Conservation (phyloP, 1,284 basidiomycete genomes). For the Boletus mariae region DNA sequence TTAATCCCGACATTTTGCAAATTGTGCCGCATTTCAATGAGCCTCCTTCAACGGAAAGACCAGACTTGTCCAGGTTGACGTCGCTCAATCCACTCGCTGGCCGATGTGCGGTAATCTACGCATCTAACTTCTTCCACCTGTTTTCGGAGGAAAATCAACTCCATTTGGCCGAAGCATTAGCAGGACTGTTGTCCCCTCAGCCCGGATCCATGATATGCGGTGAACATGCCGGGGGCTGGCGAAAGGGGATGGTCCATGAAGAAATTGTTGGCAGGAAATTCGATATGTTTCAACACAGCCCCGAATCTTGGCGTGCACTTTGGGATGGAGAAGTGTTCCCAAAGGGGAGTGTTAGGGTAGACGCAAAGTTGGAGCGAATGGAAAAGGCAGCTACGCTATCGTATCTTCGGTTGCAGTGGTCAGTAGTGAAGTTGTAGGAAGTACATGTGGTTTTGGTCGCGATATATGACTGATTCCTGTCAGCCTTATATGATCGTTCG, state of each 20-base stretch:
- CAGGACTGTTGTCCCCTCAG: slow-evolving; percentile 31
- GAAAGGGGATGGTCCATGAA: slow-evolving; percentile 1
- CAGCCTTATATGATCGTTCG: no score
- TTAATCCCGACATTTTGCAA: slow-evolving; percentile 30
- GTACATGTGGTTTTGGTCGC: not conserved
- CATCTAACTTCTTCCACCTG: slow-evolving; percentile 36
- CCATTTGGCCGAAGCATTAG: slow-evolving; percentile 30
- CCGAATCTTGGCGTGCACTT: slow-evolving; percentile 28
- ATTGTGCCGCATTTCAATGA: slow-evolving; percentile 14
- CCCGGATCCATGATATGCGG: slow-evolving; percentile 34
- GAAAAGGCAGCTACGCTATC: not conserved
- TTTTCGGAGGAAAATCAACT: slow-evolving; percentile 35
- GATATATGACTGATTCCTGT: not conserved
- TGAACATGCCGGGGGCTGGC: slow-evolving; percentile 13
- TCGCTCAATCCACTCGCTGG: slow-evolving; percentile 36
- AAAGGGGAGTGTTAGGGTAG: slow-evolving; percentile 27
- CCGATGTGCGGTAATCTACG: slow-evolving; percentile 32
- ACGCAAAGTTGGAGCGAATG: slow-evolving; percentile 3
- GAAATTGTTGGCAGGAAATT: not conserved
- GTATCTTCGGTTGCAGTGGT: slow-evolving; percentile 17
- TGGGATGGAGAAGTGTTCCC: slow-evolving; percentile 33
- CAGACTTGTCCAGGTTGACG: slow-evolving; percentile 24
- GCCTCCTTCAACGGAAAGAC: slow-evolving; percentile 9
- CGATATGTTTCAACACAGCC: slow-evolving; percentile 30
- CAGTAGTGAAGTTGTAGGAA: slow-evolving; percentile 25